A percentile compares a stretch with the other conserved stretches of the same genome.
These are phyloP conservation scores for Pseudocercospora ulei DNA, from an alignment of 2,329 filamentous ascomycete species.

Conservation along the genomic window DNA sequence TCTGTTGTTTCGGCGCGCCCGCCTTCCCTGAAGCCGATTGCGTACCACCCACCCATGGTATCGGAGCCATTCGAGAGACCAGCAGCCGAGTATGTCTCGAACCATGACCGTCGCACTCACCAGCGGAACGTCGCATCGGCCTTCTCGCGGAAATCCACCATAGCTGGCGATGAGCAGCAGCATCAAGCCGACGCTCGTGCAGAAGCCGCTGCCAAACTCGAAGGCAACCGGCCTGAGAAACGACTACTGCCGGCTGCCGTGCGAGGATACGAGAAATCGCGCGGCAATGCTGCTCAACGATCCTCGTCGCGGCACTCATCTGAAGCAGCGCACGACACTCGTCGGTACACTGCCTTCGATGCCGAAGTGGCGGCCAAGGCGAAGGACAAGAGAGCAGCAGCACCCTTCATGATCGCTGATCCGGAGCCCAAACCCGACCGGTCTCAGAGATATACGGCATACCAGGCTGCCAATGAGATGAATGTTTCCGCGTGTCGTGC, in stretches of 20 bases:
- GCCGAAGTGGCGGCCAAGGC: too few relatives aligned
- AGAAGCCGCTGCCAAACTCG: neutral
- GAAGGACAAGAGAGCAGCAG: slow-evolving; percentile 2
- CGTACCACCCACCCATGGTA: neutral
- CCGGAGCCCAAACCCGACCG: neutral
- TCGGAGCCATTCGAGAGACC: slow-evolving; percentile 6
- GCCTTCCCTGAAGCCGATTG: neutral
- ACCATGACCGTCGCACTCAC: slow-evolving; percentile 1
- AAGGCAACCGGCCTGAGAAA: neutral
- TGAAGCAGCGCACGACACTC: neutral
- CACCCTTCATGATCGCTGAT: neutral
- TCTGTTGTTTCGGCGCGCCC: neutral
- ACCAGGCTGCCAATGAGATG: neutral
- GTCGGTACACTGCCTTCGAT: neutral
- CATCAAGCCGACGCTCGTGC: neutral
- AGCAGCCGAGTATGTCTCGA: slow-evolving; percentile 5
- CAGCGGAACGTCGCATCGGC: neutral
- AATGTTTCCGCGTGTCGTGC: neutral
- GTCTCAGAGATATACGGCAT: neutral
- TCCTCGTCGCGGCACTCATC: too few relatives aligned
- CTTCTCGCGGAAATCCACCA: neutral
- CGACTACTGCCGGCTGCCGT: neutral
- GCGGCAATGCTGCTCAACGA: neutral
- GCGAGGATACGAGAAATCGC: neutral
- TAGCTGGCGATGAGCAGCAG: slow-evolving; percentile 1